A percentile compares a stretch with the other conserved stretches of the same genome.
Conservation (phyloP, 176 grass and related monocot species). For the Musa beccarii region DNA sequence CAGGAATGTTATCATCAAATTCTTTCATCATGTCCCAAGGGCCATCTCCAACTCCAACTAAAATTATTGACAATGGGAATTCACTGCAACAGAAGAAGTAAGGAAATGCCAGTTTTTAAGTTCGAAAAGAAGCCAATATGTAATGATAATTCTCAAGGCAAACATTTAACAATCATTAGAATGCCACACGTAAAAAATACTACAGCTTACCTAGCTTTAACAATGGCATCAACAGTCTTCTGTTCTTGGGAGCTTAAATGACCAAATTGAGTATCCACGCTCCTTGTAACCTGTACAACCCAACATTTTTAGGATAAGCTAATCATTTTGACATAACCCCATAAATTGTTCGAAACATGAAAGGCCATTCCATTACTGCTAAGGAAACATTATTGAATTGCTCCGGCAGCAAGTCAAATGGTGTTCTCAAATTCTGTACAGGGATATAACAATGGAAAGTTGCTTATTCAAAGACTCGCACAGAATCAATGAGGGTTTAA, state of each 20-base stretch:
- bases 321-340: neutral
- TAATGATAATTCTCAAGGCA: neutral
- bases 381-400: too few species aligned
- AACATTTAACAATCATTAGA: neutral
- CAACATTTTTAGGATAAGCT: neutral
- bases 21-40: slow-evolving; percentile 27
- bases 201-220: slow-evolving; percentile 59
- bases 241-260: slow-evolving; percentile 74
- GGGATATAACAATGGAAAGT: too few species aligned
- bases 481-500: too few species aligned
- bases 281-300: slow-evolving; percentile 62
- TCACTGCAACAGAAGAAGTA: neutral
- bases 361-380: too few species aligned
- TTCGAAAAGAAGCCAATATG: neutral
- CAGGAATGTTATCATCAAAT: slow-evolving; percentile 23
- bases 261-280: slow-evolving; percentile 72
- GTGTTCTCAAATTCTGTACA: too few species aligned
- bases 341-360: neutral
- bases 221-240: slow-evolving; percentile 87
- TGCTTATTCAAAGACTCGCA: too few species aligned
- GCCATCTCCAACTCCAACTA: slow-evolving; percentile 25
- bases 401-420: too few species aligned
- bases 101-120: neutral
- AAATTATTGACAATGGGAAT: slow-evolving; percentile 18
- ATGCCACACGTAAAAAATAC: neutral